Conservation (phyloP, 2,329 filamentous ascomycete genomes). For the Knoxdaviesia capensis region DNA sequence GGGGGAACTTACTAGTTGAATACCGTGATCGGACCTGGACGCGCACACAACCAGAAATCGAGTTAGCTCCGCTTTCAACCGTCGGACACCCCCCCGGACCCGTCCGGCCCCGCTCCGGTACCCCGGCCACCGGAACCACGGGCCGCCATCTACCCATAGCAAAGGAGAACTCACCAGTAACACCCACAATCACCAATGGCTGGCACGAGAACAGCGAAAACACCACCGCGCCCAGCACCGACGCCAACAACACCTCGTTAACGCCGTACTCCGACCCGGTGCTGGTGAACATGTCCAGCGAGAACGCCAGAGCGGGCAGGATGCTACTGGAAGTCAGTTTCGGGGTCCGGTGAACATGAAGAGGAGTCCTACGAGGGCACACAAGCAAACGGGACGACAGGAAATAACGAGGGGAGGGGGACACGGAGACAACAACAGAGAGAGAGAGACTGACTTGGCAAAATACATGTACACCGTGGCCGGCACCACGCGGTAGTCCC, state of each 20-base stretch:
- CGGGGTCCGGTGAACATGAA: neutral
- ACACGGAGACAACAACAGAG: neutral
- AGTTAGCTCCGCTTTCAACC: too few species aligned
- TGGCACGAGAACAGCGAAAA: conserved; percentile 67
- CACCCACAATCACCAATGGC: conserved; percentile 76
- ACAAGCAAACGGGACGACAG: neutral
- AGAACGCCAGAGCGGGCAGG: conserved; percentile 71
- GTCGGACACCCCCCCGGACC: too few species aligned
- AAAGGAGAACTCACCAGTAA: conserved; percentile 36
- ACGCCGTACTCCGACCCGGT: conserved; percentile 72
- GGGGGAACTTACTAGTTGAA: conserved; percentile 52
- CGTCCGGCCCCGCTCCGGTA: too few species aligned
- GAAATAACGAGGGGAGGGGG: neutral
- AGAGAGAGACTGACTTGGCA: conserved; percentile 45
- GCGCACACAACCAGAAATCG: conserved; percentile 3
- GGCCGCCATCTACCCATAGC: too few species aligned
- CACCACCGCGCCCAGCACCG: conserved; percentile 63
- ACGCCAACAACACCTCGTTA: conserved; percentile 76
- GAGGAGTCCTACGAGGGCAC: neutral
- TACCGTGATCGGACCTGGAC: conserved; percentile 65
- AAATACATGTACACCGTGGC: conserved; percentile 91
- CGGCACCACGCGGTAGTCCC: conserved; percentile 76
- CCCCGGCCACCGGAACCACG: too few species aligned
- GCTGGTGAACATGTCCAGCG: conserved; percentile 82
- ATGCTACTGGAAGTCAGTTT: conserved; percentile 32